Evolutionary conservation across 768 basidiomycete species (phyloP).

Genomic region (Boletus sp.): DNA sequence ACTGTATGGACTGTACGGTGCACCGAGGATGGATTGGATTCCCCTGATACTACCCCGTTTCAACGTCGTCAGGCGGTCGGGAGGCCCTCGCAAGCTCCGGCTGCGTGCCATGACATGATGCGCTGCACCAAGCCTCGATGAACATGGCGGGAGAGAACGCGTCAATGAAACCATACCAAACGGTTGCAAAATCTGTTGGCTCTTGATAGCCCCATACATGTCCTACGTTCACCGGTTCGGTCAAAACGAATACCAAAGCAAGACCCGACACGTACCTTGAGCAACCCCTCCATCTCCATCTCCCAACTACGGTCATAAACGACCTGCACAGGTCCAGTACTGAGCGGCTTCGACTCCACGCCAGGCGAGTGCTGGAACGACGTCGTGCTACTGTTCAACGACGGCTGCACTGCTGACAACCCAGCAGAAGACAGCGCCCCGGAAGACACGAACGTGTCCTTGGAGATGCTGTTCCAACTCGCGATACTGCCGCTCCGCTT

Average conservation of each 20-base stretch:
- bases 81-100: constrained; percentile 67
- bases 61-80: constrained; percentile 70
- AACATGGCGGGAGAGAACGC: constrained; percentile 51
- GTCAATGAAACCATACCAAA: constrained; percentile 42
- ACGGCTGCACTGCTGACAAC: constrained; percentile 36
- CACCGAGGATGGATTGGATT: constrained; percentile 71
- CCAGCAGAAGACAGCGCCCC: constrained; percentile 35
- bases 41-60: constrained; percentile 94
- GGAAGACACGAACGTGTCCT: constrained; percentile 50
- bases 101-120: constrained; percentile 53
- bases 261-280: constrained; percentile 60
- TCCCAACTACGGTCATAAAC: constrained; percentile 77
- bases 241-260: neutral
- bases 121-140: constrained; percentile 50
- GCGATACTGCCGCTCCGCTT: constrained; percentile 83
- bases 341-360: constrained; percentile 37
- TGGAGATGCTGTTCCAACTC: constrained; percentile 79
- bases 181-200: constrained; percentile 87
- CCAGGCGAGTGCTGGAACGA: constrained; percentile 57
- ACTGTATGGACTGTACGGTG: constrained; percentile 79
- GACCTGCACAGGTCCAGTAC: constrained; percentile 34
- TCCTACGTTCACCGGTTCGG: constrained; percentile 50
- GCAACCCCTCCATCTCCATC: constrained; percentile 75
- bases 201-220: constrained; percentile 91
- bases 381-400: constrained; percentile 59